A percentile compares a stretch with the other conserved stretches of the same genome.
Evolutionary conservation across 2,329 filamentous ascomycete species (phyloP).

Genomic region (Cladosporium sp.): DNA sequence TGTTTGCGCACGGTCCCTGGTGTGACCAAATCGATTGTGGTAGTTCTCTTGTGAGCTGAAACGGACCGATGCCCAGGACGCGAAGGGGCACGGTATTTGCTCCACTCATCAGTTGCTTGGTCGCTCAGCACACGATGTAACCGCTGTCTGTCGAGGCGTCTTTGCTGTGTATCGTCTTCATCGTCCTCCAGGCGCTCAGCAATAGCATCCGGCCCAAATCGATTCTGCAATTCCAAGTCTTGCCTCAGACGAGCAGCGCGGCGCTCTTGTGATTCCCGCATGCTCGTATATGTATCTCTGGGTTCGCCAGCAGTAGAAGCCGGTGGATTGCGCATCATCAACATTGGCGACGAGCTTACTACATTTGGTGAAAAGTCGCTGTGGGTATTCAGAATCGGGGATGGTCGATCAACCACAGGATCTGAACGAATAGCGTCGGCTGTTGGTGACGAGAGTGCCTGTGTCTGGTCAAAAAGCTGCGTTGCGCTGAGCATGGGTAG

Average conservation of each 20-base stretch:
- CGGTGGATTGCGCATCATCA: slow-evolving; percentile 27
- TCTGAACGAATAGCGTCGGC: slow-evolving; percentile 38
- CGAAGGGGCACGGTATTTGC: slow-evolving; percentile 18
- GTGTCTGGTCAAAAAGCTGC: slow-evolving; percentile 44
- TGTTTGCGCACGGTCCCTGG: slow-evolving; percentile 23
- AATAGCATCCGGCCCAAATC: slow-evolving; percentile 4
- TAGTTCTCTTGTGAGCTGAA: slow-evolving; percentile 15
- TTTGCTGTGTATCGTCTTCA: slow-evolving; percentile 18
- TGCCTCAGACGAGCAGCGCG: slow-evolving; percentile 24
- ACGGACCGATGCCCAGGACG: slow-evolving; percentile 11
- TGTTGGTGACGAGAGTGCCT: slow-evolving; percentile 42
- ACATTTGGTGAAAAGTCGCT: slow-evolving; percentile 33
- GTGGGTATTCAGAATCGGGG: slow-evolving; percentile 36
- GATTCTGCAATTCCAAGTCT: slow-evolving; percentile 16
- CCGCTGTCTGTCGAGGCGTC: slow-evolving; percentile 13
- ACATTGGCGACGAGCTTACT: slow-evolving; percentile 36
- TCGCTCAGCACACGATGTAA: slow-evolving; percentile 21
- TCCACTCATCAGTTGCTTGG: slow-evolving; percentile 18
- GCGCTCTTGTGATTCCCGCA: slow-evolving; percentile 42
- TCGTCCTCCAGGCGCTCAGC: slow-evolving; percentile 19
- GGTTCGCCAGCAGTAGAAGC: slow-evolving; percentile 30
- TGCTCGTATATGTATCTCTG: slow-evolving; percentile 39
- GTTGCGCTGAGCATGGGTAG: slow-evolving; percentile 39
- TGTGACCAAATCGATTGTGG: slow-evolving; percentile 28
- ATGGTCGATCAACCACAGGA: slow-evolving; percentile 42